phyloP scores from a whole-genome alignment of 2,329 filamentous ascomycete species.

The Fusarium sp. region DNA sequence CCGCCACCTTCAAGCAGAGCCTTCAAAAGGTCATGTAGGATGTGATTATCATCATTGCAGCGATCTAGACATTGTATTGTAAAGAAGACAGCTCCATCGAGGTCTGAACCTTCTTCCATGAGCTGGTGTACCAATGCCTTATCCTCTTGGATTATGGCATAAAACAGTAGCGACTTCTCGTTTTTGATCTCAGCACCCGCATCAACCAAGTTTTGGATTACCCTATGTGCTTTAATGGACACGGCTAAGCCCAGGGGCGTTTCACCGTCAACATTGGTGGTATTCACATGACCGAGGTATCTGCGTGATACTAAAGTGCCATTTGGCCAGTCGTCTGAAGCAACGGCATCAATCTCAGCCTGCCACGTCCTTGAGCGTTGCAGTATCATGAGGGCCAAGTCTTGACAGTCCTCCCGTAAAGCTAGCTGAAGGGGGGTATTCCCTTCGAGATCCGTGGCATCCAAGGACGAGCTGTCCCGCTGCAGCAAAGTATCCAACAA shows the following conservation, averaged over 20 bases:
- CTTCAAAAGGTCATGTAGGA: accelerated
- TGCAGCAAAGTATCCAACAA: accelerated
- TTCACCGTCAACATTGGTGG: accelerated
- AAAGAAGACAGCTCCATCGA: no score
- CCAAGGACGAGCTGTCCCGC: accelerated
- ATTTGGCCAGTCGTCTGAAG: accelerated
- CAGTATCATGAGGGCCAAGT: background rate
- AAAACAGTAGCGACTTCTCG: no score
- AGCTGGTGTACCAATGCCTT: no score
- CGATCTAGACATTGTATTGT: background rate
- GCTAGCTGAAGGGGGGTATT: background rate
- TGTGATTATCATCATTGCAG: accelerated
- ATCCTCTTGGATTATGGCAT: no score
- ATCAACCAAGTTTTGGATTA: no score
- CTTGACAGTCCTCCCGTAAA: accelerated
- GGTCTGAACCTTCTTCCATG: no score
- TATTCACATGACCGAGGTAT: background rate
- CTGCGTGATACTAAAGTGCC: accelerated
- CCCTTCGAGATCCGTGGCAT: accelerated
- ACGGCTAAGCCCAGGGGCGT: background rate
- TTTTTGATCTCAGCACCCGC: no score
- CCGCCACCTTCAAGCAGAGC: background rate
- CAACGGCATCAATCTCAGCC: accelerated
- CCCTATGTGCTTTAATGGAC: background rate
- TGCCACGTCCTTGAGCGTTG: background rate